Evolutionary conservation across 2,329 filamentous ascomycete genomes (phyloP), one percentile per base, ranked within the genome.

Genomic region (Raffaelea albimanens): DNA sequence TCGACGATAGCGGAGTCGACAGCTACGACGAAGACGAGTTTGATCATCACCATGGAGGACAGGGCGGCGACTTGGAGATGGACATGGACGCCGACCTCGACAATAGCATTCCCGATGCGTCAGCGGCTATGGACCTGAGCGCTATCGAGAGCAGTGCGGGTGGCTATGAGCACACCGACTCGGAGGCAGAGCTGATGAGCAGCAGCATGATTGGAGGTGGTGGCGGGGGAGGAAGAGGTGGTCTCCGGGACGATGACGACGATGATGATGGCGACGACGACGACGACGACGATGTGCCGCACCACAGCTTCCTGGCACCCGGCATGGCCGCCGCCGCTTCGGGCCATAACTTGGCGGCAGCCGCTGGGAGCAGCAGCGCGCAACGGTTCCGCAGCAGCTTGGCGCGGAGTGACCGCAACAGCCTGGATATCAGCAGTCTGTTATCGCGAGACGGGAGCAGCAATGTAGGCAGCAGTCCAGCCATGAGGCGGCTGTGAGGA

Each of bases 91-190:
- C 73, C n/a, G 75, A 88, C 58, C 69, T 87, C 38, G 84, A 88
- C 60, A 82, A 80, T 43, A 82, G 84, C 50, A 76, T 87, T 33
- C 82, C 83, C 19, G 81, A 85, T 50, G 76, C 79, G 57, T 69
- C 68, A 57, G 40, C 23, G 3, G 41, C 29, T 9, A 50, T 53
- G 45, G 48, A 54, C 31, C 31, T 50, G 10, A 54, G 49, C 31
- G 46, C 42, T 11, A 13, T 20, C 39, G 41, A 22, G 4, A 77
- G 72, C 16, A 5, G 19, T 18, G 49, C 45, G 11, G 52, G 67
- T 22, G 76, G 78, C 55, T 88, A 87, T 66, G 84, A 89, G 67
- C 84, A 88, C 60, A 88, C 85, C 9, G 85, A 88, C 63, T 84
- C 83, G 2, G 84, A 87, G 54, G 82, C 72, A 9, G 80, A 82